Evolutionary conservation across 768 basidiomycete genomes (phyloP), one percentile per base, ranked within the genome.

Genomic region (Infundibulicybe gibba): DNA sequence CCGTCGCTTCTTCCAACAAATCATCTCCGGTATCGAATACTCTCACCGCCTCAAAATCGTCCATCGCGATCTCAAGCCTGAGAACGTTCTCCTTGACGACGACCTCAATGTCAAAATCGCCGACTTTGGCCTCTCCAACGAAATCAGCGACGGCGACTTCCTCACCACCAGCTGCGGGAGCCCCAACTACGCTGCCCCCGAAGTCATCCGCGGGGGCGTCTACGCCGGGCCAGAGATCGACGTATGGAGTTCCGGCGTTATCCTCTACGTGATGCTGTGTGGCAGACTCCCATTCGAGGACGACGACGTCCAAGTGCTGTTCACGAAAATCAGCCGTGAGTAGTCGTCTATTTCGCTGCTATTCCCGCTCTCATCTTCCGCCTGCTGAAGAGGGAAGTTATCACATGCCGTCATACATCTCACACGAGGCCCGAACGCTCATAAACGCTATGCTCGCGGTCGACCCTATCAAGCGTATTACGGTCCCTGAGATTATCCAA

Each of bases 161-260:
- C 72, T 99, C 47, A 92, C 93, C 59, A 99, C 97, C 8, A 94
- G 91, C 55, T 99, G 97, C 64, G 95, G 97, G 1, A 94, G 91
- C 62, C 97, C 97, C 1, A 98, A 99, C 64, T 99, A 99, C 58
- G 97, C 97, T 46, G 95, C 97, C 0, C 97, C 97, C 1, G 97
- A 99, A 61, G 95, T 99, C 58, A 97, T 99, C 53, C 81, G 87
- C 14, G 97, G 97, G 5, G 90, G 90, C 21, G 77, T 94, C 6
- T 99, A 99, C 61, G 93, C 93, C 0, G 97, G 97, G 0, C 94
- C 95, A 0, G 97, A 98, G 67, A 97, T 98, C 58, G 97, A 99
- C 54, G 93, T 98, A 10, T 99, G 97, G 97, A 93, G 90, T 55
- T 90, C 90, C 46, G 97, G 97, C 0, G 95, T 99, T n/a, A 98